phyloP scores from a whole-genome alignment of 805 yeast genomes.

The Suhomyces faveliae region DNA sequence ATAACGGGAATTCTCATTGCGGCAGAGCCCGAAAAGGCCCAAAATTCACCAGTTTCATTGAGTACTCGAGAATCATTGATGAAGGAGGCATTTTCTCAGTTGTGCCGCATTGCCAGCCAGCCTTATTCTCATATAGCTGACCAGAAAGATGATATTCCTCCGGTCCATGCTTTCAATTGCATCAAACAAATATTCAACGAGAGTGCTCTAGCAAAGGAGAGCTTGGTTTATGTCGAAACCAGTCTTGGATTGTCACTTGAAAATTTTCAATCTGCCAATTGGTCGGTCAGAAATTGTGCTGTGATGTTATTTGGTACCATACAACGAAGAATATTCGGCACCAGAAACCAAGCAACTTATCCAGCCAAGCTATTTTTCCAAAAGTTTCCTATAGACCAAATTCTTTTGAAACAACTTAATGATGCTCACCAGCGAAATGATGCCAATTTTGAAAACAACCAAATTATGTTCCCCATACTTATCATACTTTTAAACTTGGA shows the following conservation, averaged over 20 bases:
- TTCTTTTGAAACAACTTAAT: constrained; percentile 46
- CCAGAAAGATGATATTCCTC: constrained; percentile 73
- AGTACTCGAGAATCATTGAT: constrained; percentile 29
- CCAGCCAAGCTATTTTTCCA: constrained; percentile 72
- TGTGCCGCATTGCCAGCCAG: constrained; percentile 53
- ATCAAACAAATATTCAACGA: constrained; percentile 74
- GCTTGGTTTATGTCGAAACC: constrained; percentile 51
- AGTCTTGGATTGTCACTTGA: constrained; percentile 61
- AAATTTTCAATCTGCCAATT: constrained; percentile 62
- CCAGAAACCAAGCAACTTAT: constrained; percentile 36
- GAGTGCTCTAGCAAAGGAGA: constrained; percentile 54
- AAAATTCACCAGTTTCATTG: background rate
- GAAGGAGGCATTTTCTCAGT: constrained; percentile 46
- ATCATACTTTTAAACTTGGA: constrained; percentile 70
- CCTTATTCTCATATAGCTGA: constrained; percentile 49
- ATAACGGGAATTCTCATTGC: constrained; percentile 73
- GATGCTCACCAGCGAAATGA: constrained; percentile 3
- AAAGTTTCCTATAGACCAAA: constrained; percentile 50
- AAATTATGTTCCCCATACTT: constrained; percentile 71
- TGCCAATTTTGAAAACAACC: constrained; percentile 38
- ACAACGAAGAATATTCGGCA: constrained; percentile 78
- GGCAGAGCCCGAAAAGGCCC: constrained; percentile 11
- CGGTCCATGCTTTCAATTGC: constrained; percentile 91
- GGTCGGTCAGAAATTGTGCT: constrained; percentile 92
- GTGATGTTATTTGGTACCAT: constrained; percentile 88